phyloP scores from a whole-genome alignment of 140 eudicot species.

The Ambrosia hybrid region DNA sequence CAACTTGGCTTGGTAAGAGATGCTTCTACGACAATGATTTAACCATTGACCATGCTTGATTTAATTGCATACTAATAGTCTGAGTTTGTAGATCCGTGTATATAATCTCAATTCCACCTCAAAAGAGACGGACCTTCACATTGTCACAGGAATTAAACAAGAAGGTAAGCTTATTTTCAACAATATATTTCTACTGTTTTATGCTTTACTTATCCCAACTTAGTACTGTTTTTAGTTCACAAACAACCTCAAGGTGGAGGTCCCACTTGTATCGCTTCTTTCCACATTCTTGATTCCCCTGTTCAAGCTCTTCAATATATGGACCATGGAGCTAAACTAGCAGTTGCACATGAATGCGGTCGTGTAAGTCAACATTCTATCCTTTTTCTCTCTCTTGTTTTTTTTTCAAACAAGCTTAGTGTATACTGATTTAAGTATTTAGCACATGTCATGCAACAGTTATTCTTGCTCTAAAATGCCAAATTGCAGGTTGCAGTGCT shows the following conservation, averaged over 20 bases:
- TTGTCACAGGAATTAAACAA: conserved; percentile 47
- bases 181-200: not conserved
- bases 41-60: conserved; percentile 1
- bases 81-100: conserved; percentile 58
- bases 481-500: conserved; percentile 82
- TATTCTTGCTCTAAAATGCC: conserved; percentile 15
- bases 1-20: conserved; percentile 77
- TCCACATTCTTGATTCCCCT: conserved; percentile 53
- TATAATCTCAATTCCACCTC: conserved; percentile 50
- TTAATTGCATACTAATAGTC: conserved; percentile 15
- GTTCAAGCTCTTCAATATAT: conserved; percentile 62
- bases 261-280: conserved; percentile 58
- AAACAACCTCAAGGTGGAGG: conserved; percentile 54
- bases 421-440: not conserved
- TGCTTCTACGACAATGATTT: conserved; percentile 12
- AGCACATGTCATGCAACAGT: not conserved
- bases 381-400: not conserved
- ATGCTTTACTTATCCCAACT: not conserved
- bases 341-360: conserved; percentile 69
- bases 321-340: conserved; percentile 66
- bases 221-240: conserved; percentile 42
- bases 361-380: conserved; percentile 52
- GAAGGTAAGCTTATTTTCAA: conserved; percentile 55
- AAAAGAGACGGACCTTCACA: conserved; percentile 46
- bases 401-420: conserved; percentile 1